A percentile compares a stretch with the other conserved stretches of the same genome.
Evolutionary conservation across 2,329 filamentous ascomycete genomes (phyloP).

Genomic region (Canariomyces notabilis): DNA sequence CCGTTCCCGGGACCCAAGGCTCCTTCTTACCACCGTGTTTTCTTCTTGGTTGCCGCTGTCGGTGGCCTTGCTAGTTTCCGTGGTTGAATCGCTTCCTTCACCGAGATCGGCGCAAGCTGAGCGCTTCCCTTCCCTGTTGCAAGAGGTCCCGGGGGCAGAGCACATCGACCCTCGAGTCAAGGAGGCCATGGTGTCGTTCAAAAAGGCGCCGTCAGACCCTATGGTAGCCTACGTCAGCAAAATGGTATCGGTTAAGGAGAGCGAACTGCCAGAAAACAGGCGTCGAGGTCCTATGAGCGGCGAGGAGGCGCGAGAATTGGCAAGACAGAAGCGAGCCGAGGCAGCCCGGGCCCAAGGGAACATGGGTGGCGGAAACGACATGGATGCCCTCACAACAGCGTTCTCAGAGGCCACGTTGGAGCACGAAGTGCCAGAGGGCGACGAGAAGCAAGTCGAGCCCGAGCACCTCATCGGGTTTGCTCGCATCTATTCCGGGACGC

Average conservation of each 20-base stretch:
- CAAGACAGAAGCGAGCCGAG: slow-evolving; percentile 82
- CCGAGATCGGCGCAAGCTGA: slow-evolving; percentile 74
- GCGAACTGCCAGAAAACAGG: slow-evolving; percentile 84
- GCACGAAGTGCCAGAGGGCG: slow-evolving; percentile 41
- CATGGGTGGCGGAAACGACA: slow-evolving; percentile 38
- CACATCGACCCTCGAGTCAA: slow-evolving; percentile 65
- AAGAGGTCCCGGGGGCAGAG: slow-evolving; percentile 70
- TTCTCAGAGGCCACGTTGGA: slow-evolving; percentile 59
- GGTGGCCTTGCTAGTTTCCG: slow-evolving; percentile 85
- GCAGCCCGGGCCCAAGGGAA: slow-evolving; percentile 73
- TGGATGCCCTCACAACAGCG: slow-evolving; percentile 54
- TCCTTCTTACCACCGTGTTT: slow-evolving; percentile 82
- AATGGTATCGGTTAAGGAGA: slow-evolving; percentile 93
- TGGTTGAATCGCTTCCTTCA: slow-evolving; percentile 86
- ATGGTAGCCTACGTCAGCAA: slow-evolving; percentile 96
- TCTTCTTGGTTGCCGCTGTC: slow-evolving; percentile 87
- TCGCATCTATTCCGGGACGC: slow-evolving; percentile 82
- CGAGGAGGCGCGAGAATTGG: slow-evolving; percentile 85
- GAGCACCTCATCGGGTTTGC: slow-evolving; percentile 95
- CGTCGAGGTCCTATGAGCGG: slow-evolving; percentile 71
- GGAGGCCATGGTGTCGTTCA: slow-evolving; percentile 79
- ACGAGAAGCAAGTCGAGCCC: slow-evolving; percentile 60
- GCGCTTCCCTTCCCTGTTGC: slow-evolving; percentile 72
- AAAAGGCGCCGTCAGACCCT: slow-evolving; percentile 63
- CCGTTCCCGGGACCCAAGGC: slow-evolving; percentile 75